Evolutionary conservation across 805 yeast genomes (phyloP), one percentile per base, ranked within the genome.

Genomic region (Candida xyloterini): DNA sequence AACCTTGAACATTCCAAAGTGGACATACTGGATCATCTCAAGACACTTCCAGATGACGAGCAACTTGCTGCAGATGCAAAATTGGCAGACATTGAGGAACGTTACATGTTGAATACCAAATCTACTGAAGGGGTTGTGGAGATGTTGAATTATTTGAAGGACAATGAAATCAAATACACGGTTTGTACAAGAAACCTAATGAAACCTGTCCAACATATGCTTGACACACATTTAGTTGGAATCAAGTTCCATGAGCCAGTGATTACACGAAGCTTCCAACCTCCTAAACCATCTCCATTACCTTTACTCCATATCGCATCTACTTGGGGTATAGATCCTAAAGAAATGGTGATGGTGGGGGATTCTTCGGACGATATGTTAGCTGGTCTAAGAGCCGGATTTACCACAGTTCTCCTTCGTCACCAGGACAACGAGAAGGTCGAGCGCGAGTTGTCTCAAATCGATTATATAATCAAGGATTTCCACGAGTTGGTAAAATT

Each of bases 301-400:
- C 86, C 88, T 3, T 55, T 82, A 28, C 54, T 74, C 15, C 75
- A 78, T 47, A 80, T 82, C 16, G 74, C 81, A 2, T 43, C 63
- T 27, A 35, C 50, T 3, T 76, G 84, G 79, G 67, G 65, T 1
- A 34, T 73, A 13, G 49, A 57, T 1, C 76, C 84, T 0, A 48
- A 58, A 13, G 64, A 73, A 27, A 46, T 81, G 22, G 54, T 81
- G 5, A 82, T 82, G 89, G 83, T 82, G 11, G 90, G 90, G 10
- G 89, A 82, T 54, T 81, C 88, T 0, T 58, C 67, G 28, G 89
- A 82, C 57, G 90, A 82, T 52, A 77, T 82, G 79, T 60, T 51
- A 29, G 76, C 84, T 22, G 89, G 87, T 3, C 55, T 67, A 22
- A 49, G 63, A n/a, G 88, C 89, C 1, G 88, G 88, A 0, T 73